Evolutionary conservation across 1,284 basidiomycete species (phyloP).

Genomic region (Sphaerobolus stellatus): DNA sequence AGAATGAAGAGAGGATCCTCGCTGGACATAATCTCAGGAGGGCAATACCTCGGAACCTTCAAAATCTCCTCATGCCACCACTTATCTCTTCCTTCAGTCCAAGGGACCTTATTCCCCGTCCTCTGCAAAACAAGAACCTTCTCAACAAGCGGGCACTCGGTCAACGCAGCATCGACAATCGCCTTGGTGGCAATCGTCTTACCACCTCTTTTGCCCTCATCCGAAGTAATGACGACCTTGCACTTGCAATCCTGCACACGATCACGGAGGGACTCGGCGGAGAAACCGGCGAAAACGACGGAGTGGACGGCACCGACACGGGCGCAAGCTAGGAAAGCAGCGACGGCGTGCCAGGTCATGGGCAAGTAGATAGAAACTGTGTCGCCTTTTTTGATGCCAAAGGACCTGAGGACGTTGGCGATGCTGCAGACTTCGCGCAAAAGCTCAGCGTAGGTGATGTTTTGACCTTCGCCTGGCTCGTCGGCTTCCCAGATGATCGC

Average conservation of each 20-base stretch:
- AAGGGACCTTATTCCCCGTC: constrained; percentile 84
- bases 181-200: constrained; percentile 95
- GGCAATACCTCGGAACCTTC: constrained; percentile 87
- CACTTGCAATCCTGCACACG: constrained; percentile 89
- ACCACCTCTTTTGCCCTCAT: constrained; percentile 93
- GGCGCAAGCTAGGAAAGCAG: constrained; percentile 95
- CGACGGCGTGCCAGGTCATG: constrained; percentile 92
- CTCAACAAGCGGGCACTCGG: constrained; percentile 83
- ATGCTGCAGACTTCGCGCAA: constrained; percentile 86
- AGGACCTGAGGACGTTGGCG: constrained; percentile 88
- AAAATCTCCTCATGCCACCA: constrained; percentile 96
- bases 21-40: constrained; percentile 81
- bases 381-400: constrained; percentile 96
- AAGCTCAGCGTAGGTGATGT: constrained; percentile 83
- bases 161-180: constrained; percentile 91
- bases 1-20: constrained; percentile 99
- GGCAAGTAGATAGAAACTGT: constrained; percentile 89
- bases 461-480: constrained; percentile 80
- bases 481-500: constrained; percentile 99
- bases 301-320: constrained; percentile 97
- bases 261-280: constrained; percentile 94
- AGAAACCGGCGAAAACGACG: constrained; percentile 99
- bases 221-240: constrained; percentile 90
- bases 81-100: constrained; percentile 83
- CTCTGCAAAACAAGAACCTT: constrained; percentile 89